Base-by-base conservation (phyloP, 164 flowering plant genomes). In the Aristolochia fimbriata region DNA sequence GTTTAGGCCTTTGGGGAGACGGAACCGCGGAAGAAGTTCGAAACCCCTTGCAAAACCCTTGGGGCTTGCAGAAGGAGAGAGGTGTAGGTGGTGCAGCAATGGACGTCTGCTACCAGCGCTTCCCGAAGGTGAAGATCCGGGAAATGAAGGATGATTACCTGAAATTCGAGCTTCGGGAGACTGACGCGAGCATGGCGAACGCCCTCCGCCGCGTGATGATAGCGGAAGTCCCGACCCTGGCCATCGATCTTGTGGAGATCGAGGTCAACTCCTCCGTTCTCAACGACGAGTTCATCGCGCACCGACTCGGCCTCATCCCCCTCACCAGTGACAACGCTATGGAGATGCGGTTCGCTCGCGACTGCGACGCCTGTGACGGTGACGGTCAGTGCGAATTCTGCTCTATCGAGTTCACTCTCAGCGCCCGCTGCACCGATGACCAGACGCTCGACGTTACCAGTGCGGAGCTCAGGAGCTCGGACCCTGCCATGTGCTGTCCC, bases 311-410 rank as follows among this genome's bases (percentile, higher is more conserved):
- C n/a, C 88, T 94, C 66, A 82, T 94, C 49, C 97, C 99, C 0
- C 81, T 90, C 60, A 82, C 86, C 64, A 80, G 88, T 59, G 89
- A 81, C 1, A 78, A 86, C 1, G 96, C 97, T 49, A 93, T 90
- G 97, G 15, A 57, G 57, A 93, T 91, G 98, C 81, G 96, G 25
- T 87, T 91, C 81, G 85, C 94, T 6, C 82, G 96, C 12, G 96
- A 91, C 70, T 91, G 98, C 58, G 92, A 88, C 69, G 86, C 92
- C 22, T 91, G 98, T 57, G 98, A 91, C 60, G 98, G 98, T 0
- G 98, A 91, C 57, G 98, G 98, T 6, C 95, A 85, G 75, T 91
- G 98, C 64, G 97, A 93, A 81, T 88, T 64, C 66, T 93, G 99
- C 74, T 88, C 96, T 31, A 96, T 91, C 19, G 97, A 94, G 88